Evolutionary conservation across 1,284 basidiomycete species (phyloP).

Genomic region (Marasmius oreades): DNA sequence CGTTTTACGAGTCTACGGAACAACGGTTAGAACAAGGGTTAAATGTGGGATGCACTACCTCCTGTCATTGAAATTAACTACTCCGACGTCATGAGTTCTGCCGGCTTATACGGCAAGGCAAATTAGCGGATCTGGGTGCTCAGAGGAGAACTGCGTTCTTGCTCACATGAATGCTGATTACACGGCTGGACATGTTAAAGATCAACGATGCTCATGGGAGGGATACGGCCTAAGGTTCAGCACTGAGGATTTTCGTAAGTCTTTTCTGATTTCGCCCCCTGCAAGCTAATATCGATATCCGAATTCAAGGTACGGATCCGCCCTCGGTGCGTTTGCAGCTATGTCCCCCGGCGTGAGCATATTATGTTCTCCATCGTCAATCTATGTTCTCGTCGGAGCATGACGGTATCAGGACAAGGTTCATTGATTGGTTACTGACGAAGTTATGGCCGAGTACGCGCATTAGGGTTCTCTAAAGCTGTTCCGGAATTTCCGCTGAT

Average conservation of each 20-base stretch:
- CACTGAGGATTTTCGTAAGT: conserved; percentile 52
- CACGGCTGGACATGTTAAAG: conserved; percentile 47
- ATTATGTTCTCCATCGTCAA: too few species aligned
- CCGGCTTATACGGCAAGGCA: too few species aligned
- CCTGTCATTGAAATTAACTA: conserved; percentile 19
- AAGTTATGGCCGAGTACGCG: too few species aligned
- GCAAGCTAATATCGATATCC: background rate
- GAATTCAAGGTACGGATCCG: too few species aligned
- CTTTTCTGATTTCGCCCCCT: background rate
- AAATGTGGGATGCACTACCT: conserved; percentile 22
- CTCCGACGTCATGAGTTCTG: conserved; percentile 20
- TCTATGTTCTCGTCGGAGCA: too few species aligned
- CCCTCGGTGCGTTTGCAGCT: background rate
- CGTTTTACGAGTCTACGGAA: conserved; percentile 28
- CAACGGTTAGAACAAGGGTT: conserved; percentile 31
- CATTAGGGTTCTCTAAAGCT: too few species aligned
- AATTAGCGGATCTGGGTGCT: conserved; percentile 27
- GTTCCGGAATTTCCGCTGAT: too few species aligned
- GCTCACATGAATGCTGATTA: conserved; percentile 39
- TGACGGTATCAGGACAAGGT: too few species aligned
- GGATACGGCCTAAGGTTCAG: conserved; percentile 41
- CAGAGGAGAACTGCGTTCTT: conserved; percentile 30
- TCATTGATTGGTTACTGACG: too few species aligned
- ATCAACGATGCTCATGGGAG: conserved; percentile 41
- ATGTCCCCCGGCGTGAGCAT: too few species aligned